Evolutionary conservation across 2,329 filamentous ascomycete species (phyloP).

Genomic region (Monilinia vaccinii-corymbosi): DNA sequence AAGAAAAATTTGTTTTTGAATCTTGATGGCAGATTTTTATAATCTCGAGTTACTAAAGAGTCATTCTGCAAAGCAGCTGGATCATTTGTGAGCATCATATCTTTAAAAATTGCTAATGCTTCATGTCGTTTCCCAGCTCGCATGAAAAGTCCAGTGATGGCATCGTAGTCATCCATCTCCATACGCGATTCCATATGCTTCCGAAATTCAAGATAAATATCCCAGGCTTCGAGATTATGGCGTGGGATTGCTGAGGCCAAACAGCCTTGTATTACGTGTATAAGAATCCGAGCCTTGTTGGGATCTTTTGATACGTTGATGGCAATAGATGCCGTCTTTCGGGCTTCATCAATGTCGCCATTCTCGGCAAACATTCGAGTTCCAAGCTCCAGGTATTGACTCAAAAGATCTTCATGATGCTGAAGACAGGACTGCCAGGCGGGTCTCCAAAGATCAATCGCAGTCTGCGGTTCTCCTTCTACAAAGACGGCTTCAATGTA

Average conservation of each 20-base stretch:
- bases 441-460: conserved; percentile 31
- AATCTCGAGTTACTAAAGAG: conserved; percentile 12
- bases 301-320: conserved; percentile 35
- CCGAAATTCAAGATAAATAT: conserved; percentile 56
- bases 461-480: conserved; percentile 42
- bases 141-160: conserved; percentile 62
- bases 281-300: conserved; percentile 46
- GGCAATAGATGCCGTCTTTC: conserved; percentile 45
- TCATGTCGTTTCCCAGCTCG: conserved; percentile 53
- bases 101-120: conserved; percentile 70
- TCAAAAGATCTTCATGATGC: conserved; percentile 27
- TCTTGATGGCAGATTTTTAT: conserved; percentile 35
- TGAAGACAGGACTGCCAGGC: conserved; percentile 24
- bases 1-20: conserved; percentile 72
- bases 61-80: conserved; percentile 13
- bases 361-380: conserved; percentile 52
- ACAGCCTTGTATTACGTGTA: conserved; percentile 62
- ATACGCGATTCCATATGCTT: conserved; percentile 50
- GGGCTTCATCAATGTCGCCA: conserved; percentile 50
- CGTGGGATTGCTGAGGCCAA: conserved; percentile 39
- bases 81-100: conserved; percentile 61
- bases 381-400: conserved; percentile 55
- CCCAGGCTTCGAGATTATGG: conserved; percentile 52
- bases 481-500: conserved; percentile 62
- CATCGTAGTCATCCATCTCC: conserved; percentile 67